Evolutionary conservation across 768 basidiomycete species (phyloP), one percentile per base, ranked within the genome.

Genomic region (Boletus patriciae): DNA sequence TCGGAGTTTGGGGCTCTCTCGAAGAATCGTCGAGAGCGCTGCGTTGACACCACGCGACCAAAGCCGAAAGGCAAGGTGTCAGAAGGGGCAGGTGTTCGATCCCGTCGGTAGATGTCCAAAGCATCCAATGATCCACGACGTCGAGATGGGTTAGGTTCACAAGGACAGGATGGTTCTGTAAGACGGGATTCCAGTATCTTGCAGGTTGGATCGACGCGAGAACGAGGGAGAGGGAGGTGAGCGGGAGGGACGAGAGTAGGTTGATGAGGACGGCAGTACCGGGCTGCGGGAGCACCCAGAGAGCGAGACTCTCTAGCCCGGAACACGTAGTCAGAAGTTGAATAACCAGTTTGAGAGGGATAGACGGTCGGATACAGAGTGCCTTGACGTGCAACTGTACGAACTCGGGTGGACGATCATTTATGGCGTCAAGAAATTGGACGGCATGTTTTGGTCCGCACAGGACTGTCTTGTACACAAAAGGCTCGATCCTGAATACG

Each of bases 391-490:
- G 59, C 9, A 47, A 27, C 27, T 19, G 37, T 10, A 41, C 46
- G 16, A 65, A 67, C 19, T 40, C 40, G 36, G 54, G 63, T 1
- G 55, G 29, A 16, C 52, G 54, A 25, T 55, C 4, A 16, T n/a
- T n/a, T 3, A 41, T 8, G 43, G 57, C 52, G 2, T 34, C 43
- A 19, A 62, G 54, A 25, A 66, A 67, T 5, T 25, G 43, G 52
- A 41, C 15, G 1, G 61, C 61, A 25, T 60, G 61, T 18, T 29
- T 38, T 27, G 45, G 12, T 3, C 45, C 54, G 6, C 58, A 58
- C 11, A 66, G n/a, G 57, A 62, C 50, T 7, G 52, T 67, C 40
- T 55, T 55, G 45, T 67, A 66, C 18, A 66, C 48, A 45, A 66
- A 59, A 4, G 50, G 47, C 45, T 67, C 61, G 19, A 68, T 43